Percentiles rank a stretch among this genome's conserved stretches.
Evolutionary conservation across 257 asterid genomes (phyloP).

Genomic region (Nicotiana attenuata): DNA sequence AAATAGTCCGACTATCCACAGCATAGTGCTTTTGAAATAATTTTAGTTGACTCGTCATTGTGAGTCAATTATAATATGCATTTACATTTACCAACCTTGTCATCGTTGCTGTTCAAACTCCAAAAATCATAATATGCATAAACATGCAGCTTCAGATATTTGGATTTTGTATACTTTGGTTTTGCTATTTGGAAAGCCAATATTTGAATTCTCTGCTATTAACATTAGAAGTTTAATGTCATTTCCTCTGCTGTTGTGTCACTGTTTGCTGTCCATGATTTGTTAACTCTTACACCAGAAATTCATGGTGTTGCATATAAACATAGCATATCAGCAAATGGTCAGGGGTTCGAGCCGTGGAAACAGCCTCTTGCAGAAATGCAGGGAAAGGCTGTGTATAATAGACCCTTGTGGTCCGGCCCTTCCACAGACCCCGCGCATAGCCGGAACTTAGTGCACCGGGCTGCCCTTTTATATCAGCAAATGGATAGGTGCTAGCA

Average conservation of each 20-base stretch:
- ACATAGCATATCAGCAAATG: neutral
- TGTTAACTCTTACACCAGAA: neutral
- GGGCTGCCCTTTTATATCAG: too few species aligned
- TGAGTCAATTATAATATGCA: neutral
- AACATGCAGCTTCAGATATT: neutral
- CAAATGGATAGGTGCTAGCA: neutral
- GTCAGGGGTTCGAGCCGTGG: too few species aligned
- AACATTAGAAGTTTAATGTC: neutral
- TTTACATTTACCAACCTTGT: neutral
- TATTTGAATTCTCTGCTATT: neutral
- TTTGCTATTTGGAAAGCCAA: neutral
- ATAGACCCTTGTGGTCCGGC: too few species aligned
- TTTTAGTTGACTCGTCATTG: neutral
- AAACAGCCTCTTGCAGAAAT: too few species aligned
- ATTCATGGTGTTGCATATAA: neutral
- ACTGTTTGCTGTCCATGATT: neutral
- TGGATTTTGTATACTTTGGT: neutral
- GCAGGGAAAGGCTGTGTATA: too few species aligned
- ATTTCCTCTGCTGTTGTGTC: neutral
- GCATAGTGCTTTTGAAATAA: neutral
- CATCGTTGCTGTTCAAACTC: neutral
- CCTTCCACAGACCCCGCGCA: too few species aligned
- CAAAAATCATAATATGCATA: neutral
- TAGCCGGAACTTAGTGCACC: too few species aligned
- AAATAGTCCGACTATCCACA: conserved; percentile 4